A percentile compares a stretch with the other conserved stretches of the same genome.
phyloP scores from a whole-genome alignment of 73 alveolate genomes.

The Vitrella brassicaformis region DNA sequence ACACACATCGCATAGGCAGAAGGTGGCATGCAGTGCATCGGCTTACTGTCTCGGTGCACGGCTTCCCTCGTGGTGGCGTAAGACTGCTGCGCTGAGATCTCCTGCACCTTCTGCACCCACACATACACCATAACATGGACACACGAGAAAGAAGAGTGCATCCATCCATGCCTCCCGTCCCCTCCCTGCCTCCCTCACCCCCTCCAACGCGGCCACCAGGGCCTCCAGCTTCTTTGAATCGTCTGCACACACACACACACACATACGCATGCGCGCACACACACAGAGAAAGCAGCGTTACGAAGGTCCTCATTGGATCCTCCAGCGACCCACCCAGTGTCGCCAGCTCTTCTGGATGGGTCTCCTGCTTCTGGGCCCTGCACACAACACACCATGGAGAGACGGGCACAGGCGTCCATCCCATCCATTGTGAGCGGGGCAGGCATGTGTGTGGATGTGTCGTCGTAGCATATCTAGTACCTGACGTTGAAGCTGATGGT shows the following conservation, averaged over 20 bases:
- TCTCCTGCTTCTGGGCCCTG: background rate
- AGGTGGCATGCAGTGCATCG: background rate
- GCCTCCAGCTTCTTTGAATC: background rate
- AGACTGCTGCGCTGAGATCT: background rate
- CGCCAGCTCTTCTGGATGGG: background rate
- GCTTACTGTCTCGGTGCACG: background rate
- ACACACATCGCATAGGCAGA: background rate
- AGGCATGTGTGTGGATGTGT: too few relatives aligned
- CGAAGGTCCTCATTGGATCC: too few relatives aligned
- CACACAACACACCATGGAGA: too few relatives aligned
- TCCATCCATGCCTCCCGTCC: too few relatives aligned
- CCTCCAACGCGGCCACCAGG: background rate
- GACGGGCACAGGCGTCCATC: too few relatives aligned
- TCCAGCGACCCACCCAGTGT: background rate
- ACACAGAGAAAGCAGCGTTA: background rate
- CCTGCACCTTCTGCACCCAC: background rate
- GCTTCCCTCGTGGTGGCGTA: background rate
- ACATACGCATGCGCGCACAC: background rate
- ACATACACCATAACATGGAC: too few relatives aligned
- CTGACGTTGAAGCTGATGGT: background rate
- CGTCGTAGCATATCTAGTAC: too few relatives aligned
- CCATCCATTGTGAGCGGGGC: too few relatives aligned
- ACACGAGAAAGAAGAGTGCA: background rate
- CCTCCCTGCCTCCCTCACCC: background rate
- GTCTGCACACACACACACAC: background rate